Percentiles rank a stretch among this genome's conserved stretches.
phyloP scores from a whole-genome alignment of 2,329 filamentous ascomycete species.

The Rutstroemia sp. region DNA sequence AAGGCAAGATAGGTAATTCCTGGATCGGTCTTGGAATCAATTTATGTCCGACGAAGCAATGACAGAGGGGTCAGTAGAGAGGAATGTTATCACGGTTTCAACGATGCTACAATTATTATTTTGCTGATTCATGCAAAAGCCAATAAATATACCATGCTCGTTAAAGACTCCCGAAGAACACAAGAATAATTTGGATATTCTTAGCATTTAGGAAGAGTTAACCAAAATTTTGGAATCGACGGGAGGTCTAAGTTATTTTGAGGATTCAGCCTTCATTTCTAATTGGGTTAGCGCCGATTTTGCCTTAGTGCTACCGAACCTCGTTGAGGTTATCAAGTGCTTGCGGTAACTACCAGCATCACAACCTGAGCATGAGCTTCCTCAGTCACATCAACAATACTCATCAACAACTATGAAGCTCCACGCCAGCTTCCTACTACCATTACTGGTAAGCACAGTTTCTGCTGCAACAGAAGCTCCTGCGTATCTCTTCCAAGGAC shows the following conservation, averaged over 20 bases:
- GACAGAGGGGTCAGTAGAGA: background rate
- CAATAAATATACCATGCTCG: too few species aligned
- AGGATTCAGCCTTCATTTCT: background rate
- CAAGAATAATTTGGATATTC: too few species aligned
- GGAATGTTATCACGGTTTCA: background rate
- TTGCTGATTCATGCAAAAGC: too few species aligned
- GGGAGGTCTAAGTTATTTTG: too few species aligned
- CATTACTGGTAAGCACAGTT: conserved; percentile 31
- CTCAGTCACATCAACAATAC: conserved; percentile 11
- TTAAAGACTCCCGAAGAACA: too few species aligned
- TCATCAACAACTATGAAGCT: conserved; percentile 34
- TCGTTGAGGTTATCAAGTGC: conserved; percentile 3
- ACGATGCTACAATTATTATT: too few species aligned
- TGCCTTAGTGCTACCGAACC: conserved; percentile 1
- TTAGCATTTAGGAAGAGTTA: too few species aligned
- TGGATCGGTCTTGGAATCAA: background rate
- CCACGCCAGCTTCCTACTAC: conserved; percentile 32
- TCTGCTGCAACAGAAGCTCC: conserved; percentile 35
- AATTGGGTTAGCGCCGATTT: conserved; percentile 1
- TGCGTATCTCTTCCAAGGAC: conserved; percentile 42
- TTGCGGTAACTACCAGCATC: background rate
- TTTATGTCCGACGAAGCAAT: conserved; percentile 7
- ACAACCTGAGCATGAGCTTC: conserved; percentile 15
- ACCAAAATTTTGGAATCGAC: too few species aligned
- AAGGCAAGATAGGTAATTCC: background rate